Conservation (phyloP, 331 rosid species). For the Pyracantha coccinea region DNA sequence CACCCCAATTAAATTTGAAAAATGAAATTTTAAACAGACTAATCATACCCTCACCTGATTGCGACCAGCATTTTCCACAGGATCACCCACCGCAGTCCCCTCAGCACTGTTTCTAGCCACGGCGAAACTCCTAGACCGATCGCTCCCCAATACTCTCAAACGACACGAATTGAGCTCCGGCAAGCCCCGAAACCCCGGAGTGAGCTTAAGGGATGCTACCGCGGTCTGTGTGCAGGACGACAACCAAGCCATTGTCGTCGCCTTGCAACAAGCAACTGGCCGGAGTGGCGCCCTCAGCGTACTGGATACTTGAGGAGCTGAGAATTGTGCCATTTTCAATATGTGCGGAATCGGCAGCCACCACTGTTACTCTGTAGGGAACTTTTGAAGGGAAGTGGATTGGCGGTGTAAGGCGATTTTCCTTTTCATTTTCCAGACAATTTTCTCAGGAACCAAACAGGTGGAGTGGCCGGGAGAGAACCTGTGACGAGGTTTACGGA, state of each 20-base stretch:
- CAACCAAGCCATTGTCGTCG: background rate
- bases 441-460: background rate
- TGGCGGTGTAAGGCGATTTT: background rate
- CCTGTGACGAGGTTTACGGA: background rate
- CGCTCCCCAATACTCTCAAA: background rate
- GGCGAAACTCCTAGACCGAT: constrained; percentile 4
- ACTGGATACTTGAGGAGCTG: constrained; percentile 7
- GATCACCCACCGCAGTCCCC: background rate
- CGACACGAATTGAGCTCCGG: background rate
- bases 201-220: background rate
- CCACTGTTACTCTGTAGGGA: background rate
- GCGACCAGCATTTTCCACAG: background rate
- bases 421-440: background rate
- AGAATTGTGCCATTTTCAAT: constrained; percentile 6
- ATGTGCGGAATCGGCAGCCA: background rate
- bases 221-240: background rate
- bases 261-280: background rate
- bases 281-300: background rate
- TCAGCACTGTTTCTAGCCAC: constrained; percentile 5
- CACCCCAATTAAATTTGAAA: background rate
- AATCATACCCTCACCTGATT: constrained; percentile 11
- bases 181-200: constrained; percentile 5
- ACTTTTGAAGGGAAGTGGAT: background rate
- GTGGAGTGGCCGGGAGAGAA: background rate
- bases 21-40: too few species aligned